Evolutionary conservation across 371 early-diverging fungal genomes (phyloP).

Genomic region (Mucor mucedo): DNA sequence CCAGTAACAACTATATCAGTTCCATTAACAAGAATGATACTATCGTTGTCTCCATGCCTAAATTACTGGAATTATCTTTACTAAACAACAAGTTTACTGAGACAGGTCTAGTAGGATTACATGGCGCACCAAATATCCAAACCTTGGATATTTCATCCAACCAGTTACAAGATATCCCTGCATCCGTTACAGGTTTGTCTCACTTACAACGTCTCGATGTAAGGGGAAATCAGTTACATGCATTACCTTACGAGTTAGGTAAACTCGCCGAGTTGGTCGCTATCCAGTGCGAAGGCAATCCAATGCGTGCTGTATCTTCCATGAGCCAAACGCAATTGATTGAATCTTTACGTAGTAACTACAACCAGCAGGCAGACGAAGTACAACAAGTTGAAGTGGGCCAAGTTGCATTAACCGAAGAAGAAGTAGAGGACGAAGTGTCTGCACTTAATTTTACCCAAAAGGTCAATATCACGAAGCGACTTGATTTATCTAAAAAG

Average conservation of each 20-base stretch:
- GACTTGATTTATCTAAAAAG: constrained; percentile 50
- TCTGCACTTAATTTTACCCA: constrained; percentile 5
- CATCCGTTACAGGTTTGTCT: constrained; percentile 44
- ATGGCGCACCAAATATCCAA: constrained; percentile 50
- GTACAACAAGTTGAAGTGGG: neutral
- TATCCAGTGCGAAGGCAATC: constrained; percentile 65
- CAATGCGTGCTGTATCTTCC: constrained; percentile 51
- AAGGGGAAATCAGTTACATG: constrained; percentile 59
- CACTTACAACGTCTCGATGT: constrained; percentile 66
- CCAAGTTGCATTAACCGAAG: neutral
- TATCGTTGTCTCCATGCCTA: constrained; percentile 42
- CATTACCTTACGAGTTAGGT: constrained; percentile 62
- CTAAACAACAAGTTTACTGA: constrained; percentile 51
- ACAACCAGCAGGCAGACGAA: constrained; percentile 18
- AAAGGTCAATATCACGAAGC: constrained; percentile 30
- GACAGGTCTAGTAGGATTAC: constrained; percentile 20
- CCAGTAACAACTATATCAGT: constrained; percentile 52
- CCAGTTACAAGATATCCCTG: constrained; percentile 58
- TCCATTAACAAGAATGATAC: constrained; percentile 27
- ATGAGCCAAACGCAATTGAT: constrained; percentile 57
- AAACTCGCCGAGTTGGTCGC: constrained; percentile 51
- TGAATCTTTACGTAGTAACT: constrained; percentile 47
- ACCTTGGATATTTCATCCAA: constrained; percentile 74
- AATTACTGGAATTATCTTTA: constrained; percentile 62
- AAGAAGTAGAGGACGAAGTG: neutral